These are phyloP conservation scores for Cinnamomum chago DNA, from an alignment of 164 flowering plant species.

Conservation along the genomic window DNA sequence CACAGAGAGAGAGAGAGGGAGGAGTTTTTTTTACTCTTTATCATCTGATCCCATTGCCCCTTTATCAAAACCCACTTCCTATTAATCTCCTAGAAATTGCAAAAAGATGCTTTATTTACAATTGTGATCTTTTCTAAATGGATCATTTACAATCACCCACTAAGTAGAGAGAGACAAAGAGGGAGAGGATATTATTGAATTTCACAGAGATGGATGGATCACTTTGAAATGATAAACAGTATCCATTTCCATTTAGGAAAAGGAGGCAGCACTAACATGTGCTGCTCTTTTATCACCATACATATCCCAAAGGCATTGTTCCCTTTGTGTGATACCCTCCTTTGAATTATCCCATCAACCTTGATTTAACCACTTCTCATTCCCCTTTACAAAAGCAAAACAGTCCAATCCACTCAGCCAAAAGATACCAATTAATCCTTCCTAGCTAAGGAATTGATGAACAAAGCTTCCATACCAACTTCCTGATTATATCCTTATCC, in stretches of 20 bases:
- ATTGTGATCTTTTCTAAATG: too few relatives aligned
- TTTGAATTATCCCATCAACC: conserved; percentile 6
- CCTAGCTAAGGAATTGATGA: conserved; percentile 28
- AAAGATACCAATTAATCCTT: conserved; percentile 30
- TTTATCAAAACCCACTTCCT: too few relatives aligned
- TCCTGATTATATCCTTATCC: too few relatives aligned
- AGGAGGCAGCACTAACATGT: background rate
- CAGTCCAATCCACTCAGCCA: conserved; percentile 10
- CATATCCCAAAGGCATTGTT: conserved; percentile 22
- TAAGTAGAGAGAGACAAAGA: too few relatives aligned
- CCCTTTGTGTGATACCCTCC: conserved; percentile 16
- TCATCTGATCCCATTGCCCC: too few relatives aligned
- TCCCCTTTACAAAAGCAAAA: conserved; percentile 9
- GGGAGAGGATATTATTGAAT: too few relatives aligned
- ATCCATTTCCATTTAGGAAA: background rate
- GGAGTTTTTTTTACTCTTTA: too few relatives aligned
- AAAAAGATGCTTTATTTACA: too few relatives aligned
- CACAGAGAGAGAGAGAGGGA: too few relatives aligned
- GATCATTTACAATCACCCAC: too few relatives aligned
- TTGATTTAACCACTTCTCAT: conserved; percentile 5
- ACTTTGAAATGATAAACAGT: background rate
- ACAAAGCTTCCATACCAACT: background rate
- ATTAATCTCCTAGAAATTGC: too few relatives aligned
- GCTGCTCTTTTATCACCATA: background rate
- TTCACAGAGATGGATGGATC: background rate